A percentile compares a stretch with the other conserved stretches of the same genome.
Conservation (phyloP, 2,329 filamentous ascomycete species). For the Colletotrichum chrysophilum region DNA sequence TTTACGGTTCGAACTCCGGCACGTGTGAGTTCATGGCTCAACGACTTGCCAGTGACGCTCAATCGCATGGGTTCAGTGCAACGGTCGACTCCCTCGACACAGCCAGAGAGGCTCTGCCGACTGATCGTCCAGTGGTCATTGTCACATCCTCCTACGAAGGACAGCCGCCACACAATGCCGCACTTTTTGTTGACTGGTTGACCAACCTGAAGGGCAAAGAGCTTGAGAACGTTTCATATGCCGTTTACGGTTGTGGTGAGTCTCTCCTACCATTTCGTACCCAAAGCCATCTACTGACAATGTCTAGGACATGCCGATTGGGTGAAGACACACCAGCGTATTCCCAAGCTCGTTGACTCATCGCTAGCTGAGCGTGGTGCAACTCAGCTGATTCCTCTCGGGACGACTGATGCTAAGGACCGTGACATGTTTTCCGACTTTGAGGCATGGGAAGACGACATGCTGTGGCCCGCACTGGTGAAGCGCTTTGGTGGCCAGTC, state of each 20-base stretch:
- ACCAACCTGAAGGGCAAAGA: conserved; percentile 50
- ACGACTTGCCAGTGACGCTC: conserved; percentile 60
- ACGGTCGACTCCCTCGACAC: conserved; percentile 61
- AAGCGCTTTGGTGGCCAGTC: conserved; percentile 57
- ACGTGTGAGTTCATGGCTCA: conserved; percentile 72
- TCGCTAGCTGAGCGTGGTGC: conserved; percentile 46
- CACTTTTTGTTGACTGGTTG: conserved; percentile 69
- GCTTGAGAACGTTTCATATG: conserved; percentile 61
- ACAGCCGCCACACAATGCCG: conserved; percentile 72
- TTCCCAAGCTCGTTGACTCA: conserved; percentile 68
- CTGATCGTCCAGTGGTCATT: conserved; percentile 62
- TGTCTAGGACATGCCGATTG: conserved; percentile 49
- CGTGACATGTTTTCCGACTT: conserved; percentile 72
- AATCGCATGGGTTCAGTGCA: conserved; percentile 59
- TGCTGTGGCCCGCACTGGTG: conserved; percentile 54
- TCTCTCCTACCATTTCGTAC: not conserved
- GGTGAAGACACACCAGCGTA: conserved; percentile 67
- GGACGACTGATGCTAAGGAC: conserved; percentile 64
- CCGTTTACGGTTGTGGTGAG: conserved; percentile 69
- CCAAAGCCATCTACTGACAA: not conserved
- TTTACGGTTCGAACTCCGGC: conserved; percentile 74
- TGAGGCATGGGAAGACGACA: conserved; percentile 69
- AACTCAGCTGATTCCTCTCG: conserved; percentile 45
- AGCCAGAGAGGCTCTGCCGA: conserved; percentile 61
- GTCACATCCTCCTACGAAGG: conserved; percentile 75